A percentile compares a stretch with the other conserved stretches of the same genome.
Conservation (phyloP, 1,139 yeast genomes). For the Yamadazyma oceani region DNA sequence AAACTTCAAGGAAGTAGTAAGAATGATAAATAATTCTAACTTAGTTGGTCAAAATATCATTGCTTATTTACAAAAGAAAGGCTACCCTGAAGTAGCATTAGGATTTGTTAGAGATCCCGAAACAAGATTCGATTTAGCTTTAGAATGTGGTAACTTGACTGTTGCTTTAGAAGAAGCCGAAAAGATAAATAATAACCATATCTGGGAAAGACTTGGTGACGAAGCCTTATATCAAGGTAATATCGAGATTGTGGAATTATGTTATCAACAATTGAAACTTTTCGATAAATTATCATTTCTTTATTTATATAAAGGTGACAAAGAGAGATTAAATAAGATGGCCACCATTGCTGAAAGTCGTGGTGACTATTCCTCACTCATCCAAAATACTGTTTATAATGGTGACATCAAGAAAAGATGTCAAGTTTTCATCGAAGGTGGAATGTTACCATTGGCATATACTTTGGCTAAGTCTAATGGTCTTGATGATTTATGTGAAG, state of each 20-base stretch:
- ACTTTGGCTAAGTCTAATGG: constrained; percentile 91
- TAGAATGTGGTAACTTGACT: constrained; percentile 85
- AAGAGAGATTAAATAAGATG: constrained; percentile 76
- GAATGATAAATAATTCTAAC: constrained; percentile 84
- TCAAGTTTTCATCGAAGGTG: constrained; percentile 70
- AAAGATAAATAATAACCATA: constrained; percentile 61
- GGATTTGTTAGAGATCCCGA: constrained; percentile 97
- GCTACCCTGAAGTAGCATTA: constrained; percentile 90
- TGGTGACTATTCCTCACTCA: constrained; percentile 74
- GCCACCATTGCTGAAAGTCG: constrained; percentile 86
- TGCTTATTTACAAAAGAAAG: constrained; percentile 91
- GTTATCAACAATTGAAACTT: constrained; percentile 81
- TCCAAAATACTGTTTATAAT: constrained; percentile 80
- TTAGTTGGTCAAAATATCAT: constrained; percentile 97
- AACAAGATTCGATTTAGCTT: constrained; percentile 91
- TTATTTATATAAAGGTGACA: constrained; percentile 82
- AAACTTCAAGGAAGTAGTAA: constrained; percentile 87
- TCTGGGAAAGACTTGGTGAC: constrained; percentile 81
- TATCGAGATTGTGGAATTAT: constrained; percentile 79
- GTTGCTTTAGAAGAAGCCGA: constrained; percentile 92
- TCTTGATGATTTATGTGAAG: constrained; percentile 68
- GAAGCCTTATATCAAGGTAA: constrained; percentile 94
- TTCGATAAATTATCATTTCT: constrained; percentile 89
- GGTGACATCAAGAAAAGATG: constrained; percentile 78
- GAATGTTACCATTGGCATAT: constrained; percentile 87